Percentiles rank a stretch among this genome's conserved stretches.
These are phyloP conservation scores for Wilcoxina mikolae DNA, from an alignment of 495 filamentous ascomycete species.

Conservation along the genomic window DNA sequence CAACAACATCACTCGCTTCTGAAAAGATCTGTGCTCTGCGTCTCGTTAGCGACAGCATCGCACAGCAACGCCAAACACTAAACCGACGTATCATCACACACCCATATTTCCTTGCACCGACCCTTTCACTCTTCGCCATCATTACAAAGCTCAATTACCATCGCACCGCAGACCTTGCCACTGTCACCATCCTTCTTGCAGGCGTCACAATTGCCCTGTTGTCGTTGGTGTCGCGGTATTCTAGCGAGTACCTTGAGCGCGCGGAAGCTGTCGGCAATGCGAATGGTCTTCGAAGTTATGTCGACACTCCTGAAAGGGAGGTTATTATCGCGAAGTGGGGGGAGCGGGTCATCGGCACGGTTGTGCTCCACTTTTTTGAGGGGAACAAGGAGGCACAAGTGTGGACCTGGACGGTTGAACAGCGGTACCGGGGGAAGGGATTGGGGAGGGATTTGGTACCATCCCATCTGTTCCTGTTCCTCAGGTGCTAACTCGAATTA, in stretches of 20 bases:
- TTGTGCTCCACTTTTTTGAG: slow-evolving; percentile 29
- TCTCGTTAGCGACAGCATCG: slow-evolving; percentile 44
- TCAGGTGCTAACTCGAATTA: no score
- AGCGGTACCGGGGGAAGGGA: slow-evolving; percentile 50
- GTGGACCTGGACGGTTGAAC: slow-evolving; percentile 59
- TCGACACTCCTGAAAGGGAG: slow-evolving; percentile 29
- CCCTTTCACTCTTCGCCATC: slow-evolving; percentile 30
- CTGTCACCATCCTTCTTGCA: slow-evolving; percentile 33
- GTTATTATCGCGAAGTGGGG: slow-evolving; percentile 43
- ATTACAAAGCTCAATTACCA: slow-evolving; percentile 27
- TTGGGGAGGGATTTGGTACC: slow-evolving; percentile 48
- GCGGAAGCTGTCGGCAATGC: slow-evolving; percentile 41
- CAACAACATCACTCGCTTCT: no score
- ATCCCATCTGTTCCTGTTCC: no score
- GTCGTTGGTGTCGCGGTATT: slow-evolving; percentile 30
- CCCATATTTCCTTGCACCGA: slow-evolving; percentile 31
- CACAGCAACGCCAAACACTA: slow-evolving; percentile 48
- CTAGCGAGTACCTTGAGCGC: slow-evolving; percentile 35
- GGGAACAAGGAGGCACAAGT: slow-evolving; percentile 40
- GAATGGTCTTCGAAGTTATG: slow-evolving; percentile 33
- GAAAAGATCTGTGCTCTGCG: no score
- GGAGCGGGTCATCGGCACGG: slow-evolving; percentile 44
- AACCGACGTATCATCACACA: slow-evolving; percentile 38
- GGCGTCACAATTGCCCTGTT: slow-evolving; percentile 37
- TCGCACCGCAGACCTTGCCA: slow-evolving; percentile 21